Conservation (phyloP, 2,329 filamentous ascomycete species). For the Pseudopithomyces chartarum region DNA sequence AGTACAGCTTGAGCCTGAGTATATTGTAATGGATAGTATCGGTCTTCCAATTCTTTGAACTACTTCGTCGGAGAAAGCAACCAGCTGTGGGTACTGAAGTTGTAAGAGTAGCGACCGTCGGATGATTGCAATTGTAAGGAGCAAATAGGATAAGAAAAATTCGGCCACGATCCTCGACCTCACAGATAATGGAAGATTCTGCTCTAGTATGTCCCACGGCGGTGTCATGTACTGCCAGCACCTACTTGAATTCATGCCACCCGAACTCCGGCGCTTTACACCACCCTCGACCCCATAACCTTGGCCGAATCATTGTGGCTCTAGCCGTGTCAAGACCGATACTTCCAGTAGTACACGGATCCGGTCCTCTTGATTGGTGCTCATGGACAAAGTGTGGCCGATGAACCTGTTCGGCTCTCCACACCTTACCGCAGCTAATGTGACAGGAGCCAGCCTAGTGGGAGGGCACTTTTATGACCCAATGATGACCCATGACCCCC, state of each 20-base stretch:
- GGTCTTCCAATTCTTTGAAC: too few relatives aligned
- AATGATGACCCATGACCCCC: neutral
- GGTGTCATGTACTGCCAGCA: too few relatives aligned
- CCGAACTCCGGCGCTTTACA: neutral
- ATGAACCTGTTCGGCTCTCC: neutral
- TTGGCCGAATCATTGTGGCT: neutral
- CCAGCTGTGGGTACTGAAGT: too few relatives aligned
- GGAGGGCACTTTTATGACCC: neutral
- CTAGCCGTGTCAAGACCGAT: neutral
- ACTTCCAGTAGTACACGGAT: neutral
- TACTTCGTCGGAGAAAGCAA: too few relatives aligned
- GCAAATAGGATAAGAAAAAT: too few relatives aligned
- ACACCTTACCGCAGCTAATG: constrained; percentile 2
- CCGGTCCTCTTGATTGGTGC: neutral
- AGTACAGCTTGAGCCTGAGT: too few relatives aligned
- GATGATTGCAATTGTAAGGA: too few relatives aligned
- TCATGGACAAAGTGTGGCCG: neutral
- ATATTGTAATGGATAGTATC: too few relatives aligned
- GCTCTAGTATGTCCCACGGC: too few relatives aligned
- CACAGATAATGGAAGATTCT: too few relatives aligned
- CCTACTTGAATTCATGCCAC: neutral
- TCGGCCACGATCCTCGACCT: too few relatives aligned
- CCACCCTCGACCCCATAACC: neutral
- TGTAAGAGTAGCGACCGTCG: too few relatives aligned
- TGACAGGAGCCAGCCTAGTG: neutral